These are phyloP conservation scores for Chlamydomonas sphaeroides DNA, from an alignment of 139 green algal genomes.

Conservation along the genomic window DNA sequence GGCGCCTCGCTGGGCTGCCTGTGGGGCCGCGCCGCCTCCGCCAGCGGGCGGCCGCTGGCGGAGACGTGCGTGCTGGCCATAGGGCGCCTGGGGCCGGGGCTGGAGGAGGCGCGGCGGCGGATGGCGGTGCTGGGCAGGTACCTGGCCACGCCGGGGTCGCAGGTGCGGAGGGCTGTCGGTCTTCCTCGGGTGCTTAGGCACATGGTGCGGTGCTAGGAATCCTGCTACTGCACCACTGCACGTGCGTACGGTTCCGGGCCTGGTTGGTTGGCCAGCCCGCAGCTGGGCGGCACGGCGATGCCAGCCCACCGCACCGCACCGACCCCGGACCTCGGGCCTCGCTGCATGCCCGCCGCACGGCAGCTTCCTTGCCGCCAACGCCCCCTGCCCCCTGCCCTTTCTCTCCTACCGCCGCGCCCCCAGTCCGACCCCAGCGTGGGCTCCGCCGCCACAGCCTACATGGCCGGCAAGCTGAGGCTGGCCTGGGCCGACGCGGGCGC, in stretches of 20 bases:
- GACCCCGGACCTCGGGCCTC: too few relatives aligned
- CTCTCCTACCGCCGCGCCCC: neutral
- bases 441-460: conserved; percentile 20
- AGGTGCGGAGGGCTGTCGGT: neutral
- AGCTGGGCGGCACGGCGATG: too few relatives aligned
- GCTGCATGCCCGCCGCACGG: too few relatives aligned
- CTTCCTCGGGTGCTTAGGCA: neutral
- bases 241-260: neutral
- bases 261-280: too few relatives aligned
- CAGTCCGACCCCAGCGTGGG: conserved; percentile 3
- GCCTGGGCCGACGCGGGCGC: conserved; percentile 7
- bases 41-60: neutral
- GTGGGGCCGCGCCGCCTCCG: conserved; percentile 32
- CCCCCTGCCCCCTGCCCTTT: neutral
- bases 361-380: neutral
- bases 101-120: conserved; percentile 4
- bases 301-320: too few relatives aligned
- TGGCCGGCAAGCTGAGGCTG: conserved; percentile 30
- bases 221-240: too few relatives aligned
- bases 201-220: too few relatives aligned
- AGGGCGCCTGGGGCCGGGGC: neutral
- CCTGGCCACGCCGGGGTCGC: neutral
- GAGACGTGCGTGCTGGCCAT: conserved; percentile 27
- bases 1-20: conserved; percentile 33
- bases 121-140: conserved; percentile 21